Evolutionary conservation across 352 stramenopile species (phyloP), one percentile per base, ranked within the genome.

Genomic region (Pythium phragmiticola): DNA sequence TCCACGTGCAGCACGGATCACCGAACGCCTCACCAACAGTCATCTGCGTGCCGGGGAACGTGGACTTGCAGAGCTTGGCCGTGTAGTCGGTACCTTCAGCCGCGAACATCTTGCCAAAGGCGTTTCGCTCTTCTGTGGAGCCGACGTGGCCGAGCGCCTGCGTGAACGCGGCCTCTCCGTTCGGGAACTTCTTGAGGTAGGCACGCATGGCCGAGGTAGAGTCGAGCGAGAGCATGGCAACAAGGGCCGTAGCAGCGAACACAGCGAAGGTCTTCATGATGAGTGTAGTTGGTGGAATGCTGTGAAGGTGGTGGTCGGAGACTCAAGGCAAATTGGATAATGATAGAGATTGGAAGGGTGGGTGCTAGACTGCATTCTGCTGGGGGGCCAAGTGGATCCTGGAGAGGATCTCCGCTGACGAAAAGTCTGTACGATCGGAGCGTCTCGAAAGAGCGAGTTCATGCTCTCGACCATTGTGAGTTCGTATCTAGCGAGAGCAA

Each of bases 181-280:
- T 86, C 47, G 77, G 77, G 14, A 84, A 48, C 28, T 78, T 66
- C 17, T 50, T 43, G 21, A 76, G 47, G 52, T 79, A 86, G 53
- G 23, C 41, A n/a, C 50, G 30, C 41, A 65, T 47, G 39, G 54
- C 69, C 13, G 88, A 74, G 23, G 82, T 80, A 50, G 93, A 74
- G 39, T 60, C 12, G 65, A 94, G 89, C 42, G 85, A 92, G 51
- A 87, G 74, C 30, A 94, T 76, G 48, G 95, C 73, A 37, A 51
- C 6, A 34, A 34, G 7, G 8, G 46, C 21, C 7, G 46, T 17
- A 8, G 92, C 66, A 58, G 90, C 72, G 36, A 76, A 77, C 54
- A 94, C 66, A 33, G 92, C 70, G 41, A 73, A 84, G 67, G 89
- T 90, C 73, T 95, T 97, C 72, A 70, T 74, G 33, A 2, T 66